Conservation (phyloP, 352 stramenopile genomes). For the Phytophthora brassicae region DNA sequence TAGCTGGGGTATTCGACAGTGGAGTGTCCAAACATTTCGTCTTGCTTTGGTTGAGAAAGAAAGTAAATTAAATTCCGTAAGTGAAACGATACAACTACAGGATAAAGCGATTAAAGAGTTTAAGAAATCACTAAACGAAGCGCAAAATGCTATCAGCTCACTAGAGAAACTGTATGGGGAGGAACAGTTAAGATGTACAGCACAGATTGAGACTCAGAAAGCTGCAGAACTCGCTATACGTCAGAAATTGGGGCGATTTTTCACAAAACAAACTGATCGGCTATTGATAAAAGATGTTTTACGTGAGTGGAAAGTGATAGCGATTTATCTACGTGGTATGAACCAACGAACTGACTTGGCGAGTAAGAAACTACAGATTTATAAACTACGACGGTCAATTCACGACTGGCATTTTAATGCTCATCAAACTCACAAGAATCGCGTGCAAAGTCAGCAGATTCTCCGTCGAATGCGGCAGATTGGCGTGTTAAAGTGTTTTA, state of each 20-base stretch:
- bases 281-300: conserved; percentile 26
- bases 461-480: conserved; percentile 40
- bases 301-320: conserved; percentile 14
- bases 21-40: conserved; percentile 23
- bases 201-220: conserved; percentile 3
- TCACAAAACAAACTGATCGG: conserved; percentile 37
- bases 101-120: conserved; percentile 9
- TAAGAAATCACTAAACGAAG: conserved; percentile 3
- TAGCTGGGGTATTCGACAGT: conserved; percentile 18
- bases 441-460: conserved; percentile 15
- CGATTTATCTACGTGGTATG: background rate
- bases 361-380: conserved; percentile 1
- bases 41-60: conserved; percentile 19
- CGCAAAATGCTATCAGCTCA: background rate
- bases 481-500: conserved; percentile 43
- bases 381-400: conserved; percentile 19
- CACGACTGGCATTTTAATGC: conserved; percentile 13
- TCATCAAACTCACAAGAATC: conserved; percentile 5
- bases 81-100: background rate
- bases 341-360: conserved; percentile 8
- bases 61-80: background rate
- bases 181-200: conserved; percentile 3
- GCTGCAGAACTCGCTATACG: conserved; percentile 25
- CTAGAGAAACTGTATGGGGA: conserved; percentile 13
- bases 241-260: conserved; percentile 35